phyloP scores from a whole-genome alignment of 495 filamentous ascomycete genomes.

The Penicillium manginii region DNA sequence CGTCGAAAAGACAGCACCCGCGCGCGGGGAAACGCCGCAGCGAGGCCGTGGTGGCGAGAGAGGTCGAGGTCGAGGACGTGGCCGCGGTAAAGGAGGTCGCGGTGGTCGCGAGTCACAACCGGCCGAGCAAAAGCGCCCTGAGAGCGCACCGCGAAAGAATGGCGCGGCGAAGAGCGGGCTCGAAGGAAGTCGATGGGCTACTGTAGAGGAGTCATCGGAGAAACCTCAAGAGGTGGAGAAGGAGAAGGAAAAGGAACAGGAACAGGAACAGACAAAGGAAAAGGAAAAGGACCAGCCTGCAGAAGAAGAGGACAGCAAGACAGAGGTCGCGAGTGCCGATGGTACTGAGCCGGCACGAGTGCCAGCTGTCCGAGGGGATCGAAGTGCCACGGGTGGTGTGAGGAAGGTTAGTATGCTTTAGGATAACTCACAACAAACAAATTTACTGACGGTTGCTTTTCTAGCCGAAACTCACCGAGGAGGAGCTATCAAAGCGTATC shows the following conservation, averaged over 20 bases:
- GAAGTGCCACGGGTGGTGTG: slow-evolving; percentile 68
- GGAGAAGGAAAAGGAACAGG: slow-evolving; percentile 8
- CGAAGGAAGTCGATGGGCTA: slow-evolving; percentile 20
- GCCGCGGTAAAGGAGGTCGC: slow-evolving; percentile 39
- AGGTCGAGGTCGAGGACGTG: slow-evolving; percentile 42
- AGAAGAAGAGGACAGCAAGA: slow-evolving; percentile 21
- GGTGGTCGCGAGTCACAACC: slow-evolving; percentile 36
- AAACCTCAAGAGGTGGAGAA: slow-evolving; percentile 26
- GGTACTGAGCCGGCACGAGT: slow-evolving; percentile 39
- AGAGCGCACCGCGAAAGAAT: slow-evolving; percentile 22
- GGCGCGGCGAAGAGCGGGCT: slow-evolving; percentile 24
- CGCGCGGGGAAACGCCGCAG: slow-evolving; percentile 31
- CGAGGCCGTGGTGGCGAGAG: slow-evolving; percentile 42
- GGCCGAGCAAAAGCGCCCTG: slow-evolving; percentile 33
- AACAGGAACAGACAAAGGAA: slow-evolving; percentile 9
- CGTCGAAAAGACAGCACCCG: slow-evolving; percentile 18
- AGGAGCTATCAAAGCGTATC: slow-evolving; percentile 63
- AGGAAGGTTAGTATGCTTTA: slow-evolving; percentile 44
- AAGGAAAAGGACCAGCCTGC: slow-evolving; percentile 19
- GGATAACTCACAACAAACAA: neutral
- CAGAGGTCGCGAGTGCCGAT: slow-evolving; percentile 16
- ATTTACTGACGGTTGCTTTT: neutral
- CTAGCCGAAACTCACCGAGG: slow-evolving; percentile 70
- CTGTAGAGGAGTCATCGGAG: slow-evolving; percentile 14
- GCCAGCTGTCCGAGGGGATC: slow-evolving; percentile 67